Evolutionary conservation across 2,329 filamentous ascomycete genomes (phyloP).

Genomic region (Shiraia bambusicola): DNA sequence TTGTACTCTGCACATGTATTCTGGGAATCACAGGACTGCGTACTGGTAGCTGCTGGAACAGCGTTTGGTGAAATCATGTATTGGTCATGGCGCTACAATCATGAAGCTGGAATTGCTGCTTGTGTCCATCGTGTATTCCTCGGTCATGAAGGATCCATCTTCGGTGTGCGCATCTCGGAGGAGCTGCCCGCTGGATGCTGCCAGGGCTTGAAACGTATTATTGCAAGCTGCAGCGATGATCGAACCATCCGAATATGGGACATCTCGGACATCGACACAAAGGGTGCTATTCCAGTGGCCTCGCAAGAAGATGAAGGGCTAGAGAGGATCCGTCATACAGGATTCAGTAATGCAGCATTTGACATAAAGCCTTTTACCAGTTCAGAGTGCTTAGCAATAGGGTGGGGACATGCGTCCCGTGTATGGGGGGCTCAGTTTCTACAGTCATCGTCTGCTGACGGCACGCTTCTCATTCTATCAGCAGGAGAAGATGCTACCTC

Average conservation of each 20-base stretch:
- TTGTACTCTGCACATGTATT: conserved; percentile 80
- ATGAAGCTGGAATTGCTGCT: conserved; percentile 18
- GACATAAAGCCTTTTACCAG: conserved; percentile 23
- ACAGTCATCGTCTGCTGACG: conserved; percentile 37
- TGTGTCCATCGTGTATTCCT: conserved; percentile 59
- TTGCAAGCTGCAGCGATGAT: conserved; percentile 94
- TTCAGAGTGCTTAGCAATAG: conserved; percentile 60
- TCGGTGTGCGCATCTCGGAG: conserved; percentile 77
- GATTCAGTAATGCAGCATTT: conserved; percentile 44
- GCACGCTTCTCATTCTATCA: conserved; percentile 60
- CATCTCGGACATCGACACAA: conserved; percentile 56
- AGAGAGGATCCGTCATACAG: conserved; percentile 44
- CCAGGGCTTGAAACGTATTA: conserved; percentile 58
- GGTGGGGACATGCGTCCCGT: conserved; percentile 83
- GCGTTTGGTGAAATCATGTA: conserved; percentile 92
- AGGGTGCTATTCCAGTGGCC: conserved; percentile 19
- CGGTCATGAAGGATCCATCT: conserved; percentile 89
- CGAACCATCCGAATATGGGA: conserved; percentile 88
- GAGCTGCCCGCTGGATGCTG: conserved; percentile 16
- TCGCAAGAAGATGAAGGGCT: conserved; percentile 21
- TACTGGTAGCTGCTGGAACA: conserved; percentile 84
- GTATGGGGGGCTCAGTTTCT: conserved; percentile 85
- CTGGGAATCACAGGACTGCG: conserved; percentile 58
- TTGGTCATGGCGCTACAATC: conserved; percentile 68
- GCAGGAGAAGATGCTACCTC: conserved; percentile 83